Percentiles rank a stretch among this genome's conserved stretches.
phyloP scores from a whole-genome alignment of 176 grass and related monocot genomes.

The Ensete ventricosum region DNA sequence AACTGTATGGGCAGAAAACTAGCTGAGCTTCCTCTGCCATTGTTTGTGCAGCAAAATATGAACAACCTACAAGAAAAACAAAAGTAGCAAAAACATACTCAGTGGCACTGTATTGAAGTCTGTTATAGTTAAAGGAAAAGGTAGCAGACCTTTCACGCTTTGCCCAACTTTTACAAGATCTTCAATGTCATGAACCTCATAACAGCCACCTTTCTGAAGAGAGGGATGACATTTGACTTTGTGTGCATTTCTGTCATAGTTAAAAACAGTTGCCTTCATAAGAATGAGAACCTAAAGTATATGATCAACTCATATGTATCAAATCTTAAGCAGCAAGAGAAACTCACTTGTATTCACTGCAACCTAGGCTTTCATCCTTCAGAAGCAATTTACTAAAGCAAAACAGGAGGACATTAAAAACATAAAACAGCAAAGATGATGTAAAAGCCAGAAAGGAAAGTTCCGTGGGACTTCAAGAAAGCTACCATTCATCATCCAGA shows the following conservation, averaged over 20 bases:
- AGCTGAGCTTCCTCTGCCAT: conserved; percentile 71
- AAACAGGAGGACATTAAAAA: conserved; percentile 12
- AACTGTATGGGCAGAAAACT: conserved; percentile 95
- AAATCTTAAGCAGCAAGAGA: conserved; percentile 3
- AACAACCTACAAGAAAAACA: conserved; percentile 49
- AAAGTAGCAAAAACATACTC: conserved; percentile 5
- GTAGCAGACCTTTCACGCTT: conserved; percentile 53
- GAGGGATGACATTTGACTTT: conserved; percentile 82
- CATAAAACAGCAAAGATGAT: background rate
- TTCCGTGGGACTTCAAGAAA: background rate
- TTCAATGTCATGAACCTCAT: conserved; percentile 98
- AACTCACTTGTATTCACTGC: conserved; percentile 84
- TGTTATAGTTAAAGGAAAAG: background rate
- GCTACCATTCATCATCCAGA: conserved; percentile 79
- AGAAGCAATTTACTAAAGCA: conserved; percentile 57
- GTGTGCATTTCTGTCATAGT: conserved; percentile 59
- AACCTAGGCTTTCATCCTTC: conserved; percentile 55
- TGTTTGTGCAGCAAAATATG: conserved; percentile 89
- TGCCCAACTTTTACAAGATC: conserved; percentile 72
- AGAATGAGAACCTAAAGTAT: background rate
- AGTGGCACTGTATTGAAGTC: background rate
- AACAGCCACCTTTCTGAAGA: conserved; percentile 78
- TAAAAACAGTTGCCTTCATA: background rate
- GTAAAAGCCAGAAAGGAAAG: background rate
- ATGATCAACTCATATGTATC: background rate